Percentiles rank a stretch among this genome's conserved stretches.
phyloP scores from a whole-genome alignment of 129 eudicot species.

The Daucus carota region DNA sequence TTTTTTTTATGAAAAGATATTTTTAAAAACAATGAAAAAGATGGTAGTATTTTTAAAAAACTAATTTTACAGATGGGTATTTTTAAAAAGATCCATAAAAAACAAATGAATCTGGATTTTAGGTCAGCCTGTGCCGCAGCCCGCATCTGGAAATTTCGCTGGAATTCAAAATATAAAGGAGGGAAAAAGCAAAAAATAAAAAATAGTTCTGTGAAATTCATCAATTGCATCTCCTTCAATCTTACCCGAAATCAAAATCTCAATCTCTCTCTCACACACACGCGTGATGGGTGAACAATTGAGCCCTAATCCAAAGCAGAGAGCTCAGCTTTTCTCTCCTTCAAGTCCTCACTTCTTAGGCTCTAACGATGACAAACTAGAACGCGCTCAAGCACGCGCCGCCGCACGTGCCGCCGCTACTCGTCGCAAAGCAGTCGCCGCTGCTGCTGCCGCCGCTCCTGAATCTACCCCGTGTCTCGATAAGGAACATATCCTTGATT shows the following conservation, averaged over 20 bases:
- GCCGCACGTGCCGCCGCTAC: slow-evolving; percentile 81
- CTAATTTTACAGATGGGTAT: no score
- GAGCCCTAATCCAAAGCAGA: slow-evolving; percentile 57
- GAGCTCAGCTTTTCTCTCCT: slow-evolving; percentile 43
- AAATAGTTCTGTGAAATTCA: background rate
- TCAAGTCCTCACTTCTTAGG: slow-evolving; percentile 52
- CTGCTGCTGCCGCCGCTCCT: slow-evolving; percentile 49
- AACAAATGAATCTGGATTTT: no score
- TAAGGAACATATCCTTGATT: slow-evolving; percentile 62
- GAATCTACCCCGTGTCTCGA: slow-evolving; percentile 30
- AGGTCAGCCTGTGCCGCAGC: no score
- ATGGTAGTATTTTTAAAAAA: no score
- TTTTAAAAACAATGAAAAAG: no score
- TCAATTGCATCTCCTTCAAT: background rate
- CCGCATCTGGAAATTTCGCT: background rate
- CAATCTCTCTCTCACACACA: slow-evolving; percentile 30
- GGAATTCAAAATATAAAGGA: background rate
- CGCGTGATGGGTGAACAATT: slow-evolving; percentile 63
- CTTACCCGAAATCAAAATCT: background rate
- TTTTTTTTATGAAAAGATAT: no score
- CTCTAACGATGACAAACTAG: slow-evolving; percentile 76
- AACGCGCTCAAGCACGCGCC: slow-evolving; percentile 93
- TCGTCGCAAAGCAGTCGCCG: slow-evolving; percentile 69
- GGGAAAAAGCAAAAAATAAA: background rate
- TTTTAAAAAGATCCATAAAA: no score